Percentiles rank a stretch among this genome's conserved stretches.
Conservation (phyloP, 768 basidiomycete species). For the Suillus placidus region DNA sequence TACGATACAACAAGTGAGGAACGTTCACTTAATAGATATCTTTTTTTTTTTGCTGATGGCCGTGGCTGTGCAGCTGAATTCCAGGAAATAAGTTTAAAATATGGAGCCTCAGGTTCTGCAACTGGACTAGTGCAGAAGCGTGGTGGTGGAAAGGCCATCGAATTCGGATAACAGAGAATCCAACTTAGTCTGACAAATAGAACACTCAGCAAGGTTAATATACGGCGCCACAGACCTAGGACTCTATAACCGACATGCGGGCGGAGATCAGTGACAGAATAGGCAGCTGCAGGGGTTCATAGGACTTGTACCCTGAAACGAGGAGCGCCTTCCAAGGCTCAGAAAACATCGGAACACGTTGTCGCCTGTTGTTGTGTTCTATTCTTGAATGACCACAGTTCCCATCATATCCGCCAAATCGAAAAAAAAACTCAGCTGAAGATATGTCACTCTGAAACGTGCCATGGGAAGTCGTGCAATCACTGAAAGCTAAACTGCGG, state of each 20-base stretch:
- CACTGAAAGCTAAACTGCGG: neutral
- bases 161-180: neutral
- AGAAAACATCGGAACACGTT: constrained; percentile 3
- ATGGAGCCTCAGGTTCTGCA: neutral
- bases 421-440: neutral
- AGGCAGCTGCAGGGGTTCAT: neutral
- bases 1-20: neutral
- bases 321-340: neutral
- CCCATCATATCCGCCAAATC: neutral
- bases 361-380: neutral
- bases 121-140: constrained; percentile 5
- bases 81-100: neutral
- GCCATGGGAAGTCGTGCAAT: neutral
- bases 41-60: neutral
- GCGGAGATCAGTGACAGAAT: neutral
- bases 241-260: neutral
- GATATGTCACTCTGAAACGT: neutral
- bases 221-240: neutral
- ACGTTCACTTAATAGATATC: neutral
- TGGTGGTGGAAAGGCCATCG: neutral
- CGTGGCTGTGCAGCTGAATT: neutral
- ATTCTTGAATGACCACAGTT: neutral
- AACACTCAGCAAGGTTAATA: neutral
- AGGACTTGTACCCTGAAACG: constrained; percentile 4
- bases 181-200: neutral